Conservation (phyloP, 2,329 filamentous ascomycete genomes). For the Aspergillus novofumigatus region DNA sequence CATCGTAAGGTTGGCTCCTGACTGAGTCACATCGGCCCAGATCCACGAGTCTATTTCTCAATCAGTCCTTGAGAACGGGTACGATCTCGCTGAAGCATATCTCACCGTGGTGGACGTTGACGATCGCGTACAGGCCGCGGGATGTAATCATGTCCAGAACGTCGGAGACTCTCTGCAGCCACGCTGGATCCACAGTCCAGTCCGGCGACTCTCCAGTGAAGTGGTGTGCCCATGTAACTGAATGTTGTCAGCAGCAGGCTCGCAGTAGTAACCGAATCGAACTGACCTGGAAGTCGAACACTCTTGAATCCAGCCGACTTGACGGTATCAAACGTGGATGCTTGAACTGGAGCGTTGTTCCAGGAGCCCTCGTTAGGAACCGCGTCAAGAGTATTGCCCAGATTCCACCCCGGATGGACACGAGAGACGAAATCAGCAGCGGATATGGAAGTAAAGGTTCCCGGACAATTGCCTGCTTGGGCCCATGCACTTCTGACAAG, state of each 20-base stretch:
- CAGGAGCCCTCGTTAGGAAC: constrained; percentile 54
- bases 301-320: constrained; percentile 55
- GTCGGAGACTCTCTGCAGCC: constrained; percentile 55
- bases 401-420: constrained; percentile 57
- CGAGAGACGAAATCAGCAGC: constrained; percentile 46
- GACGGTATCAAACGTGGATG: constrained; percentile 49
- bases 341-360: constrained; percentile 53
- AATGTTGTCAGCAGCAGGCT: constrained; percentile 2
- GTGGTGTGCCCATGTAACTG: constrained; percentile 57
- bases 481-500: constrained; percentile 9
- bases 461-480: constrained; percentile 31
- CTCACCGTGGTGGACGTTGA: constrained; percentile 55
- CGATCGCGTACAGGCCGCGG: constrained; percentile 50
- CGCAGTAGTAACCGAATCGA: background rate
- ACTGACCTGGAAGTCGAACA: constrained; percentile 49
- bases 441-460: constrained; percentile 44
- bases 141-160: constrained; percentile 55
- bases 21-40: constrained; percentile 52
- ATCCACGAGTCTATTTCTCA: constrained; percentile 45
- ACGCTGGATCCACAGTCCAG: constrained; percentile 52
- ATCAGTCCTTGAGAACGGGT: background rate
- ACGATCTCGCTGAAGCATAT: background rate
- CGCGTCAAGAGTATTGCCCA: constrained; percentile 59
- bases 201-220: constrained; percentile 48
- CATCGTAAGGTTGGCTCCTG: constrained; percentile 45